A percentile compares a stretch with the other conserved stretches of the same genome.
Evolutionary conservation across 2,329 filamentous ascomycete species (phyloP).

Genomic region (Neofusicoccum ribis): DNA sequence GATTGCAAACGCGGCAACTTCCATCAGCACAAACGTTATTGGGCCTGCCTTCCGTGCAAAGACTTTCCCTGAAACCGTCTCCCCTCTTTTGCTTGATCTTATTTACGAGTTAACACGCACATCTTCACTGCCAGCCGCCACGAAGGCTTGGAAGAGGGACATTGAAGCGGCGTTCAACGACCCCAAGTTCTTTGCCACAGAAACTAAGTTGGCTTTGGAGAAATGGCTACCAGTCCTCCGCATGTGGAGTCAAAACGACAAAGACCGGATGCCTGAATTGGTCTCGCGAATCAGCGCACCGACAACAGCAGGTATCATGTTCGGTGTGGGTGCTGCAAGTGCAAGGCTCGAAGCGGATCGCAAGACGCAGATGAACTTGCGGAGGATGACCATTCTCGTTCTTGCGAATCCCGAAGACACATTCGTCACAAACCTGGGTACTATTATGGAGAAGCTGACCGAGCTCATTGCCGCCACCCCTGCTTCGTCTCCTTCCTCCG

Average conservation of each 20-base stretch:
- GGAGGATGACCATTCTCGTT: constrained; percentile 76
- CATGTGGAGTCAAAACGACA: constrained; percentile 83
- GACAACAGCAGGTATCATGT: constrained; percentile 92
- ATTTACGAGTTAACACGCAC: constrained; percentile 71
- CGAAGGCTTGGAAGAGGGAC: constrained; percentile 93
- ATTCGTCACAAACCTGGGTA: constrained; percentile 73
- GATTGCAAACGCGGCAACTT: constrained; percentile 72
- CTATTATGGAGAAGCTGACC: constrained; percentile 77
- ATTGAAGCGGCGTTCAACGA: constrained; percentile 91
- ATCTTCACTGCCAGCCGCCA: constrained; percentile 64
- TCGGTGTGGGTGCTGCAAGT: constrained; percentile 94
- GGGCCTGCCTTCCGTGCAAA: constrained; percentile 81
- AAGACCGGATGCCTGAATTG: constrained; percentile 82
- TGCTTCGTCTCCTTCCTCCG: constrained; percentile 88
- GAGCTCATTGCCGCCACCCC: constrained; percentile 82
- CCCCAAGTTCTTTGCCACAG: constrained; percentile 75
- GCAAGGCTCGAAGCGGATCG: constrained; percentile 93
- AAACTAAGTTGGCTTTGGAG: constrained; percentile 63
- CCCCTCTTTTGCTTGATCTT: constrained; percentile 68
- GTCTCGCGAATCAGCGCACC: constrained; percentile 77
- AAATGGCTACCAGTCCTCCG: constrained; percentile 82
- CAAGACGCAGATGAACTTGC: constrained; percentile 85
- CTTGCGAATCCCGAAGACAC: constrained; percentile 75
- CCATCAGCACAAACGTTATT: constrained; percentile 81
- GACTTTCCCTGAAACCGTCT: constrained; percentile 82